These are phyloP conservation scores for Canariomyces notabilis DNA, from an alignment of 2,329 filamentous ascomycete species.

Conservation along the genomic window DNA sequence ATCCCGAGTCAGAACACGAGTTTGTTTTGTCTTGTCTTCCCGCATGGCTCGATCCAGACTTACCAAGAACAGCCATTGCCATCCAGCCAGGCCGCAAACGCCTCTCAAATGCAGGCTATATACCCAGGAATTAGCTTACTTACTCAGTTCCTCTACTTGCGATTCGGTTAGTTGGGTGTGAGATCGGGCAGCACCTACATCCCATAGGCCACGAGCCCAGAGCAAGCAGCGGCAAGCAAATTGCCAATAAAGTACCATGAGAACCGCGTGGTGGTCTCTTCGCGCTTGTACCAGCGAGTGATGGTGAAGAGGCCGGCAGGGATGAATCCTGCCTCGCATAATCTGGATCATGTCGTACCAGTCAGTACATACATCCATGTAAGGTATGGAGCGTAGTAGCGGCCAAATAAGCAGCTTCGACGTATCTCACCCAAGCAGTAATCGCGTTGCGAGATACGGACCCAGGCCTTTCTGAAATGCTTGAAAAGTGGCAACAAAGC, in stretches of 20 bases:
- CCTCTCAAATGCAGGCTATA: constrained; percentile 32
- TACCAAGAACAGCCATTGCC: constrained; percentile 34
- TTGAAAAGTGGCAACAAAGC: constrained; percentile 37
- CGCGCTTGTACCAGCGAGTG: constrained; percentile 43
- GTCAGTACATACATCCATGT: constrained; percentile 22
- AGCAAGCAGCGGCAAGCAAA: constrained; percentile 35
- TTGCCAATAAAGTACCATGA: constrained; percentile 43
- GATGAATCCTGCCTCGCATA: constrained; percentile 40
- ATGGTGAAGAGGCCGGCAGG: constrained; percentile 44
- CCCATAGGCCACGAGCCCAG: constrained; percentile 39
- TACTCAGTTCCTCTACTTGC: no score
- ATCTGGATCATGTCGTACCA: constrained; percentile 11
- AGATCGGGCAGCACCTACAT: constrained; percentile 24
- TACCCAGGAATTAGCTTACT: not conserved
- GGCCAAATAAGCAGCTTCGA: no score
- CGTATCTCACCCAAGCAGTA: constrained; percentile 38
- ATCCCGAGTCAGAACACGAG: constrained; percentile 1
- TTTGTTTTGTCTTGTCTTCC: not conserved
- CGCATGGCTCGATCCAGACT: not conserved
- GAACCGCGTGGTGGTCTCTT: constrained; percentile 42
- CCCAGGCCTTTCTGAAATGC: constrained; percentile 35
- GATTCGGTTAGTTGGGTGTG: not conserved
- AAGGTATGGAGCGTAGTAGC: no score
- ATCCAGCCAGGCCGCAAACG: constrained; percentile 28
- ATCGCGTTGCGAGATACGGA: constrained; percentile 34